These are phyloP conservation scores for Brassica balearica DNA, from an alignment of 441 rosid species.

Conservation along the genomic window DNA sequence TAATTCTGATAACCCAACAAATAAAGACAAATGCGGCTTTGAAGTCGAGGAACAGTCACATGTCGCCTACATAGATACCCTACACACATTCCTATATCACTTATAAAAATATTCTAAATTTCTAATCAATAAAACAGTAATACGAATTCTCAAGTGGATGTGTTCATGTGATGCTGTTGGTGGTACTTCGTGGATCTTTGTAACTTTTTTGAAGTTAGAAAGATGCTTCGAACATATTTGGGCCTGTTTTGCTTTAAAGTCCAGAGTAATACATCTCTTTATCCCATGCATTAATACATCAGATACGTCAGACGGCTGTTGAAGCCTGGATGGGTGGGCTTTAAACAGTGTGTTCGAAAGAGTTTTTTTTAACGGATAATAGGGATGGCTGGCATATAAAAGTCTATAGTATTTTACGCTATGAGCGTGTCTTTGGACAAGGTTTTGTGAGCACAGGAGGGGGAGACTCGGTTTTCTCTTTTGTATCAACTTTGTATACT, in stretches of 20 bases:
- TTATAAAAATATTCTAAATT: not conserved
- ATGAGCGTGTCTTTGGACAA: constrained; percentile 85
- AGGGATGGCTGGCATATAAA: constrained; percentile 11
- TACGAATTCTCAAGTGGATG: not conserved
- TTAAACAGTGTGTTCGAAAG: not conserved
- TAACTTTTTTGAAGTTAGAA: not conserved
- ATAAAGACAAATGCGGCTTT: constrained; percentile 25
- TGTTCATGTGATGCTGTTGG: constrained; percentile 15
- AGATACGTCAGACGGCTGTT: not conserved
- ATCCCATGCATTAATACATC: constrained; percentile 1
- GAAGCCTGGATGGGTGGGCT: not conserved
- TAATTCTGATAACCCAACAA: not conserved
- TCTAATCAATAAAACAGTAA: constrained; percentile 2
- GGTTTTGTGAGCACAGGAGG: constrained; percentile 85
- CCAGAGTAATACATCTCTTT: not conserved
- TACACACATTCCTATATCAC: constrained; percentile 21
- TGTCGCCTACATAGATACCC: constrained; percentile 27
- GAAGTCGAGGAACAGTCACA: constrained; percentile 31
- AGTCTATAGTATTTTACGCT: constrained; percentile 77
- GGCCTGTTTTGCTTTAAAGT: constrained; percentile 5
- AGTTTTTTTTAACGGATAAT: not conserved
- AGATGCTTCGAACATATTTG: not conserved
- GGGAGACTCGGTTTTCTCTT: constrained; percentile 71
- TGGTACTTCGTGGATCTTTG: not conserved
- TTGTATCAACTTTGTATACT: not conserved